Conservation (phyloP, 1,284 basidiomycete genomes). For the Ganoderma boninense region DNA sequence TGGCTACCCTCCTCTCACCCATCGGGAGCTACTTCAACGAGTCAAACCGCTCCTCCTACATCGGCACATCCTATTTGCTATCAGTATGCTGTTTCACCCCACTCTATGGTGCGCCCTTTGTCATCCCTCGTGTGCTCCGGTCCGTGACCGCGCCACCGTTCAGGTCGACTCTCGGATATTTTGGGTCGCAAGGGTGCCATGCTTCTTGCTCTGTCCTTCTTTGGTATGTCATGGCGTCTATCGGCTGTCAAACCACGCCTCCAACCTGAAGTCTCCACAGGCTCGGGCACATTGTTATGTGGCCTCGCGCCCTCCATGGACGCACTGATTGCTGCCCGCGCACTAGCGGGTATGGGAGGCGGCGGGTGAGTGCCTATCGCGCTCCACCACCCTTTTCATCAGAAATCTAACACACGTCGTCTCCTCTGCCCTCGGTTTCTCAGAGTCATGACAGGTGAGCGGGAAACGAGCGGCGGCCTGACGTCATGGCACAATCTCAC, state of each 20-base stretch:
- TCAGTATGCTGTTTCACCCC: constrained; percentile 93
- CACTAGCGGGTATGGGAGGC: constrained; percentile 90
- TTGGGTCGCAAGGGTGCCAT: constrained; percentile 87
- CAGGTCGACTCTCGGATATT: constrained; percentile 88
- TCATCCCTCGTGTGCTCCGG: constrained; percentile 4
- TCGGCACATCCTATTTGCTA: constrained; percentile 88
- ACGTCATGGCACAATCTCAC: constrained; percentile 36
- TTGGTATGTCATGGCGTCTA: constrained; percentile 59
- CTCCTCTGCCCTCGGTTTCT: constrained; percentile 12
- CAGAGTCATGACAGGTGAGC: constrained; percentile 83
- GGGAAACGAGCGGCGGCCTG: constrained; percentile 22
- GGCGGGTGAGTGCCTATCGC: constrained; percentile 69
- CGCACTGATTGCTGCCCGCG: constrained; percentile 80
- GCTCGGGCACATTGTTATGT: constrained; percentile 83
- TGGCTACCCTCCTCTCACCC: constrained; percentile 80
- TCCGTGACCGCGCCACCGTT: constrained; percentile 14
- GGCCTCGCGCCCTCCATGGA: constrained; percentile 87
- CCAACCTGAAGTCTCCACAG: constrained; percentile 46
- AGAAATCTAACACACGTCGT: constrained; percentile 28
- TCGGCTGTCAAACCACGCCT: constrained; percentile 14
- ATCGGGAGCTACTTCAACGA: constrained; percentile 84
- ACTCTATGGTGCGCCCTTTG: constrained; percentile 71
- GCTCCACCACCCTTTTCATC: constrained; percentile 21
- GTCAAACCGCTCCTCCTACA: constrained; percentile 84
- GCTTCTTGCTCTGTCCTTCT: constrained; percentile 82